Evolutionary conservation across 768 basidiomycete genomes (phyloP), one percentile per base, ranked within the genome.

Genomic region (Clathrus columnatus): DNA sequence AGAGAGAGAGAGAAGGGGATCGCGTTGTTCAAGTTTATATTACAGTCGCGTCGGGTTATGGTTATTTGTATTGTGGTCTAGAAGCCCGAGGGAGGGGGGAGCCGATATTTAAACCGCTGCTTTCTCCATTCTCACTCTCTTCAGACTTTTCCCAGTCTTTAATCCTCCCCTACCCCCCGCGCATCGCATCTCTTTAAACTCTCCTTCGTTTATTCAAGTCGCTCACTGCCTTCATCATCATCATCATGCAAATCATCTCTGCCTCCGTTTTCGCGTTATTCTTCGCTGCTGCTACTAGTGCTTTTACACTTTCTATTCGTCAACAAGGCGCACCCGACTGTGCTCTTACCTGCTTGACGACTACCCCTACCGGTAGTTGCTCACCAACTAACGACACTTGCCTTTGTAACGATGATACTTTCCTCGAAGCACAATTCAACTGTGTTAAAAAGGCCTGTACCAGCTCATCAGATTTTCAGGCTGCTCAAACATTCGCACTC

Each of bases 201-300:
- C 60, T 58, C 61, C 63, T 60, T 62, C 58, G 59, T 47, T 52
- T 45, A 45, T 57, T 51, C 57, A 63, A 57, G 57, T 59, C 64
- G 51, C 63, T 62, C 60, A 44, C 51, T 56, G 56, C 50, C 49
- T 56, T 56, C 51, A n/a, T n/a, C n/a, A n/a, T 51, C 46, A 54
- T 17, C 30, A 56, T 60, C 55, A 85, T 85, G 84, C 82, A 76
- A 66, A 77, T 78, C 73, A 67, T 75, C 57, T 42, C 73, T 60
- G 64, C 70, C 57, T 44, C 65, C 57, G 36, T 66, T 55, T 60
- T 72, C 64, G 65, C 76, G 65, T 65, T 71, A 57, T 63, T 70
- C 60, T 20, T 55, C 26, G 68, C 71, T 62, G 50, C 47, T 26
- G 68, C 73, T 61, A 69, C 72, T 46, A 69, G 66, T 51, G 67